Evolutionary conservation across 768 basidiomycete species (phyloP), one percentile per base, ranked within the genome.

Genomic region (Dacryopinax spathularia): DNA sequence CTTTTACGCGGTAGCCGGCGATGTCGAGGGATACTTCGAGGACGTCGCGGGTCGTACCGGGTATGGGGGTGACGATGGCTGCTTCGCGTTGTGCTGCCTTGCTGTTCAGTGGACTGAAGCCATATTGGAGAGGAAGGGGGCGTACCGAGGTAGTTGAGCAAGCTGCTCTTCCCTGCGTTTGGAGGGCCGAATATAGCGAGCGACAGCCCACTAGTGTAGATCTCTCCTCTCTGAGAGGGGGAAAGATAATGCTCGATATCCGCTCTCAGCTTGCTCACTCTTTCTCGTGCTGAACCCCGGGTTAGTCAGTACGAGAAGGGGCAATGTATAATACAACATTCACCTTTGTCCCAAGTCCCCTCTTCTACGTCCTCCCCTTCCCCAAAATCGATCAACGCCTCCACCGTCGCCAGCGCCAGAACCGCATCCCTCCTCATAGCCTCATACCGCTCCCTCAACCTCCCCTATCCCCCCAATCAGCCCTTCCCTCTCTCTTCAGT

Each of bases 301-400:
- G n/a, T n/a, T n/a, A 10, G 16, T 25, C 34, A 3, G 34, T 29
- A 22, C 35, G 36, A n/a, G 33, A 61, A 12, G 31, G 18, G 5
- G 33, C 27, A 60, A 34, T n/a, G 22, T 63, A 15, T 33, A 15
- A 31, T 1, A 25, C 22, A 0, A 33, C 13, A 22, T 22, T 16
- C 39, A 88, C 91, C 89, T 75, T 81, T 77, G 10, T 85, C 85
- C 67, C 82, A 84, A 20, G 91, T 84, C 9, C 80, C 85, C n/a
- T 87, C 87, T 69, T 93, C 91, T 37, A 94, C 81, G 34, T 90
- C 88, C 69, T 94, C 92, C 15, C 86, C 88, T 74, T 96, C 92
- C 5, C 90, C 90, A 73, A 94, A 96, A 72, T 95, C 92, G 62
- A 96, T 93, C 20, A 94, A 75, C 0, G 92, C 93, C 73, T 96